A percentile compares a stretch with the other conserved stretches of the same genome.
Conservation (phyloP, 306 rosid genomes). For the Macrotyloma uniflorum region DNA sequence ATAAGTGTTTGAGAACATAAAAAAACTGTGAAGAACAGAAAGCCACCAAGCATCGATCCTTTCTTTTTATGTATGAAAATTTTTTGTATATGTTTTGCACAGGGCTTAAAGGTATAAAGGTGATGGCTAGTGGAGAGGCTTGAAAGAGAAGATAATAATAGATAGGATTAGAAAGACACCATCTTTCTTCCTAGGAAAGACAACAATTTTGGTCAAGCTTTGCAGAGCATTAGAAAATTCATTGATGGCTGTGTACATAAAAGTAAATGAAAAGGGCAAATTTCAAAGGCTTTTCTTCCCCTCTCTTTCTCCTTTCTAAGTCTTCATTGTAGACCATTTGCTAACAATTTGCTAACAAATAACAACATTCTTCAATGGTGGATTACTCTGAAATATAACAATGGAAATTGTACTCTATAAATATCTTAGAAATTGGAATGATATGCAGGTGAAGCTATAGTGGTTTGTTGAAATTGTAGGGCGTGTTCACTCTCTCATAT, state of each 20-base stretch:
- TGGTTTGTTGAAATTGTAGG: too few species aligned
- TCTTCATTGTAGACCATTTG: background rate
- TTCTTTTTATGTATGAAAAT: background rate
- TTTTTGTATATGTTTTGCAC: too few species aligned
- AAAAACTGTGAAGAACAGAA: background rate
- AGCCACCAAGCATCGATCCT: background rate
- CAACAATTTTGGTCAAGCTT: conserved; percentile 45
- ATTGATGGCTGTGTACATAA: conserved; percentile 12
- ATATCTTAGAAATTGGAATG: too few species aligned
- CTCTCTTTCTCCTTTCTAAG: background rate
- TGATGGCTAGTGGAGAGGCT: too few species aligned
- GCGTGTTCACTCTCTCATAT: too few species aligned
- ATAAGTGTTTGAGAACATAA: conserved; percentile 22
- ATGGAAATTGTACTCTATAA: too few species aligned
- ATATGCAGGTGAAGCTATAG: too few species aligned
- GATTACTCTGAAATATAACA: too few species aligned
- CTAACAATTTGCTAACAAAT: too few species aligned
- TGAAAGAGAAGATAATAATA: too few species aligned
- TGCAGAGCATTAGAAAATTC: conserved; percentile 34
- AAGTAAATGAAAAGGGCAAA: conserved; percentile 1
- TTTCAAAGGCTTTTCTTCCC: conserved; percentile 2
- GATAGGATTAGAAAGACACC: background rate
- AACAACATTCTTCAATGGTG: too few species aligned
- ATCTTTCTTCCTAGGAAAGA: conserved; percentile 34
- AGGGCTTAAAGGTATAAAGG: too few species aligned